Evolutionary conservation across 768 basidiomycete species (phyloP), one percentile per base, ranked within the genome.

Genomic region (Lentinula detonsa): DNA sequence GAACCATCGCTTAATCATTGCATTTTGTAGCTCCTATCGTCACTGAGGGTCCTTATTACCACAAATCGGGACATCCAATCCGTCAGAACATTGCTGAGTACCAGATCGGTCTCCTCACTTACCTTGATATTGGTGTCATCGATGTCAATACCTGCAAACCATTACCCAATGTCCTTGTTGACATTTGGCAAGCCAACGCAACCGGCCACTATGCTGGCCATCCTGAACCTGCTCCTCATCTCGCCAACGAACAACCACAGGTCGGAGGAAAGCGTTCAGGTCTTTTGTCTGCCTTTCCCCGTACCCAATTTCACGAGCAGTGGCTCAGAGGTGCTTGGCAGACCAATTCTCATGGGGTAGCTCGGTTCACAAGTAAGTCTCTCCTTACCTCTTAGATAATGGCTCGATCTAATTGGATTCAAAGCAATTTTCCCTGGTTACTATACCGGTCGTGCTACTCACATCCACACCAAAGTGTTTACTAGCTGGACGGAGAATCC

Each of bases 101-200:
- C n/a, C 78, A 84, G 61, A 76, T 78, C 64, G 82, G 82, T 3
- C 65, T 84, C 40, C 71, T 82, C 9, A 64, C 81, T 13, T 60
- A 51, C 4, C 71, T 84, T 16, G 81, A 84, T 60, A 82, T 84
- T 23, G 82, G 82, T 9, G 82, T 84, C 0, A 82, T 84, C 23
- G 82, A 84, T 57, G 78, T 84, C 0, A 78, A 84, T 63, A 83
- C 82, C 15, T 84, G 82, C 70, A 70, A 77, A 61, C 82, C 82
- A 4, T 72, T 82, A 0, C 81, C 81, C 0, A 81, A 84, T 57
- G 80, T 81, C 37, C 73, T 84, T n/a, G 81, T 84, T 3, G 82
- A 84, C 61, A 79, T 84, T 46, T 84, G 82, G 82, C 80, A 81
- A 63, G 81, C 82, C 3, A 84, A 84, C 62, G 78, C 82, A 5